Evolutionary conservation across 1,139 yeast genomes (phyloP), one percentile per base, ranked within the genome.

Genomic region (Hyphopichia fennica): DNA sequence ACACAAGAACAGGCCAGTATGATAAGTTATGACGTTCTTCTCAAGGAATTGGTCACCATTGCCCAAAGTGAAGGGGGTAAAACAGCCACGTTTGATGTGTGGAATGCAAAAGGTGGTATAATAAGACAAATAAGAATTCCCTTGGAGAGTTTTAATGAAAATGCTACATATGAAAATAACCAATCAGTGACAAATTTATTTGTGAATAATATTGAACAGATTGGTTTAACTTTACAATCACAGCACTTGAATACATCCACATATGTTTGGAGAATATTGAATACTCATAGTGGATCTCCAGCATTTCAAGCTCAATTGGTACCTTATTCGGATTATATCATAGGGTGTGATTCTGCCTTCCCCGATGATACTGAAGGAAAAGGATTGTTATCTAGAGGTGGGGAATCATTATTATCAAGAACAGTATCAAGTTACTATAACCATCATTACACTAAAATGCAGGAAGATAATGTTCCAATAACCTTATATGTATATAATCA

Each of bases 61-160:
- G 63, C 71, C n/a, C 56, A 61, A 17, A 65, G 67, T 39, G 63
- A 66, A 25, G 41, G 49, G 37, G 18, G 53, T 45, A 54, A 61
- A 54, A 54, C 67, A 44, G 57, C 86, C n/a, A 64, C 72, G 2
- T 67, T 91, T 35, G 83, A 80, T 39, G 82, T 90, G 3, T 93
- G 96, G 96, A 83, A 81, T 41, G 93, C 96, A 3, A 91, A 91
- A 63, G 99, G 99, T 25, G 91, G 95, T 2, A 60, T 75, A 3
- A 62, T 75, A 15, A 74, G 95, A 48, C 73, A 73, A 27, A 67
- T 87, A 1, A 49, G 54, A 1, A 50, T 87, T 8, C 73, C 79
- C 5, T 65, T 82, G 32, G 55, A 52, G 1, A 61, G 63, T 31
- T 45, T 41, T 18, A 23, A 30, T n/a, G 44, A 43, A 16, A 33